phyloP scores from a whole-genome alignment of 2,329 filamentous ascomycete species.

The Curvularia lunata region DNA sequence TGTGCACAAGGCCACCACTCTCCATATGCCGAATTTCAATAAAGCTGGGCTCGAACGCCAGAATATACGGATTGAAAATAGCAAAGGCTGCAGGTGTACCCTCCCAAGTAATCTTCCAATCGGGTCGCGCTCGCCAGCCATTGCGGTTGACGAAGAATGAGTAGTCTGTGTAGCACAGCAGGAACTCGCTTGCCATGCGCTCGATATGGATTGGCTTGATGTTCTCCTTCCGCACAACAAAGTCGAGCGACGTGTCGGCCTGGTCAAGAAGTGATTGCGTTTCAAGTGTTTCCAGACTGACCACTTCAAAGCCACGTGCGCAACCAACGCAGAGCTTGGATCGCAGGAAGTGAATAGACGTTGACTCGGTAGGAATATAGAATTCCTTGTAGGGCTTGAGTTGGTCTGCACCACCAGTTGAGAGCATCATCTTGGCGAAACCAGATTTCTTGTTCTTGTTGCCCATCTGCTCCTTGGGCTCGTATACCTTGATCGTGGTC shows the following conservation, averaged over 20 bases:
- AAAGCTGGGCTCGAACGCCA: slow-evolving; percentile 96
- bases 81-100: slow-evolving; percentile 91
- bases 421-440: slow-evolving; percentile 97
- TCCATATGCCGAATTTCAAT: slow-evolving; percentile 97
- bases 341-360: slow-evolving; percentile 95
- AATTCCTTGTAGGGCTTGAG: slow-evolving; percentile 87
- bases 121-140: slow-evolving; percentile 92
- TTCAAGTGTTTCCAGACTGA: slow-evolving; percentile 95
- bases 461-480: slow-evolving; percentile 92
- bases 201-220: slow-evolving; percentile 97
- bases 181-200: slow-evolving; percentile 92
- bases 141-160: slow-evolving; percentile 99
- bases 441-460: slow-evolving; percentile 96
- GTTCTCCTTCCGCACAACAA: slow-evolving; percentile 91
- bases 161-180: slow-evolving; percentile 98
- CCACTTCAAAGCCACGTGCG: slow-evolving; percentile 94
- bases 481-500: slow-evolving; percentile 98
- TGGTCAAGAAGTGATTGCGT: slow-evolving; percentile 96
- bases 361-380: slow-evolving; percentile 98
- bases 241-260: slow-evolving; percentile 96
- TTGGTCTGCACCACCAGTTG: slow-evolving; percentile 82
- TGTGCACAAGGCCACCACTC: slow-evolving; percentile 87
- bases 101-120: slow-evolving; percentile 99
- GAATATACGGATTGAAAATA: slow-evolving; percentile 93
- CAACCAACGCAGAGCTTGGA: slow-evolving; percentile 97